Conservation (phyloP, 108 stramenopile species). For the Skeletonema marinoi region DNA sequence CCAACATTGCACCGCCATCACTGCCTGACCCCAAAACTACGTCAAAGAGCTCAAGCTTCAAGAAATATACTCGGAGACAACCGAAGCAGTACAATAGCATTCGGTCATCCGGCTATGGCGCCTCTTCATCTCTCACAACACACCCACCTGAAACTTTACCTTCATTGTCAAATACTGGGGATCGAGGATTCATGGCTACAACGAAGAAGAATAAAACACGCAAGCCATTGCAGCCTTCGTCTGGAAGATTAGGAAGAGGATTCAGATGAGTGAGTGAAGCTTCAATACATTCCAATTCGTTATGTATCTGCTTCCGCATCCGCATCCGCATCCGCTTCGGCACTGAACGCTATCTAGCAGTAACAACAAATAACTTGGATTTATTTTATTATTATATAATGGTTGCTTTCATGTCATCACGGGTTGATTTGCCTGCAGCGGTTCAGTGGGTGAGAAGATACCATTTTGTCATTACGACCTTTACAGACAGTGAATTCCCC, state of each 20-base stretch:
- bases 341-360: too few species aligned
- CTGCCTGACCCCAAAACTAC: conserved; percentile 3
- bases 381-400: too few species aligned
- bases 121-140: neutral
- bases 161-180: neutral
- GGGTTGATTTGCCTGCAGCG: too few species aligned
- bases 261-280: too few species aligned
- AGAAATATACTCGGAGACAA: conserved; percentile 9
- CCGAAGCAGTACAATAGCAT: conserved; percentile 21
- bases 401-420: too few species aligned
- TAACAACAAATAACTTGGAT: too few species aligned
- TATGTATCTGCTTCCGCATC: too few species aligned
- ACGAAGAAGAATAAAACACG: neutral
- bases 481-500: too few species aligned
- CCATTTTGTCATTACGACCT: too few species aligned
- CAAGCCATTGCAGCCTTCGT: neutral
- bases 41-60: conserved; percentile 5
- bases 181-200: neutral
- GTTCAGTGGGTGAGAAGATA: too few species aligned
- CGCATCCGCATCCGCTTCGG: too few species aligned
- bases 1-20: neutral
- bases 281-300: too few species aligned
- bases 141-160: neutral
- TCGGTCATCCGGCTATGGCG: conserved; percentile 39
- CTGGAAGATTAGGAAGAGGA: neutral